Conservation (phyloP, 2,329 filamentous ascomycete species). For the Colletotrichum neosansevieriae region DNA sequence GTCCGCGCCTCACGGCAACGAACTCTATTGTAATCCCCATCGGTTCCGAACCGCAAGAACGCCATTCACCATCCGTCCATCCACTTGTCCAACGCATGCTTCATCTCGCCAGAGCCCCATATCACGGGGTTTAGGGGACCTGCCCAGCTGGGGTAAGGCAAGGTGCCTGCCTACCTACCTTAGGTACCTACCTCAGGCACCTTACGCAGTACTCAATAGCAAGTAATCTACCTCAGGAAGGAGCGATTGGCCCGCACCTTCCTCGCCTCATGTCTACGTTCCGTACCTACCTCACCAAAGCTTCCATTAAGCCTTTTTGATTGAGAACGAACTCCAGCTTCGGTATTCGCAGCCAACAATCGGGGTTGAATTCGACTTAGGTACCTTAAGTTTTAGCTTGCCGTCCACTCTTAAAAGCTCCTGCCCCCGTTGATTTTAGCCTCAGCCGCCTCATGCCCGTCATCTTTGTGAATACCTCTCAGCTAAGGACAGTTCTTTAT, state of each 20-base stretch:
- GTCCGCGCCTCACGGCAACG: slow-evolving; percentile 17
- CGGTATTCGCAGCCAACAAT: no score
- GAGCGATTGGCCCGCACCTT: no score
- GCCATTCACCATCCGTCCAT: neutral
- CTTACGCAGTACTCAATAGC: no score
- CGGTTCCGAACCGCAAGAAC: slow-evolving; percentile 4
- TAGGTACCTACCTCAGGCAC: no score
- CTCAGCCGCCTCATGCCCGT: slow-evolving; percentile 3
- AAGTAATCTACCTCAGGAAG: no score
- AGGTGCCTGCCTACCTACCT: neutral
- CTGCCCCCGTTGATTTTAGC: slow-evolving; percentile 7
- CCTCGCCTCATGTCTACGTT: no score
- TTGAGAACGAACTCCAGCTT: neutral
- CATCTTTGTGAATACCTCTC: neutral
- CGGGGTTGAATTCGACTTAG: neutral
- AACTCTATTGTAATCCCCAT: slow-evolving; percentile 12
- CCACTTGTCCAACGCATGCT: neutral
- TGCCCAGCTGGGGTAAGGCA: slow-evolving; percentile 6
- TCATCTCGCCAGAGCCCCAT: neutral
- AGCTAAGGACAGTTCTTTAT: slow-evolving; percentile 4
- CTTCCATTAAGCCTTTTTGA: no score
- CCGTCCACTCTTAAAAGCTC: neutral
- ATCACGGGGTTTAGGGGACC: slow-evolving; percentile 15
- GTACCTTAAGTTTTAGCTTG: neutral
- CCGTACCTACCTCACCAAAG: no score